A percentile compares a stretch with the other conserved stretches of the same genome.
Conservation (phyloP, 2,329 filamentous ascomycete genomes). For the Helicocarpus griseus region DNA sequence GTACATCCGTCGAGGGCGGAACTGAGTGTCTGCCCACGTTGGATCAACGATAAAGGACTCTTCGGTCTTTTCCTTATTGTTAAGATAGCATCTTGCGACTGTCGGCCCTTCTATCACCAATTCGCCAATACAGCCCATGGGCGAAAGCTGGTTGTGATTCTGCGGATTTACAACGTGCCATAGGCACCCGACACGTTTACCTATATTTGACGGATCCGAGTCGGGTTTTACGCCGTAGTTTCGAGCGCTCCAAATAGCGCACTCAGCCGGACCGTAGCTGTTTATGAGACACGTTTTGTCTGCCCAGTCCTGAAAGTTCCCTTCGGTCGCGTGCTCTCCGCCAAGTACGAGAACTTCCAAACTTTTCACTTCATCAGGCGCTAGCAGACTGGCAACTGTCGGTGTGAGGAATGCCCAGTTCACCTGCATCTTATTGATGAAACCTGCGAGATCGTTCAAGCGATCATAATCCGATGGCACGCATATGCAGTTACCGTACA, state of each 20-base stretch:
- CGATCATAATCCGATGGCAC: slow-evolving; percentile 63
- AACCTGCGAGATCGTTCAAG: slow-evolving; percentile 59
- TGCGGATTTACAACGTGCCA: slow-evolving; percentile 22
- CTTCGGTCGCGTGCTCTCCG: slow-evolving; percentile 67
- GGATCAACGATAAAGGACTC: slow-evolving; percentile 60
- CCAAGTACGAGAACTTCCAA: slow-evolving; percentile 71
- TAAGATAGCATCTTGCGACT: slow-evolving; percentile 69
- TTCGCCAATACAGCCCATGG: slow-evolving; percentile 61
- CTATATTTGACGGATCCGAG: slow-evolving; percentile 9
- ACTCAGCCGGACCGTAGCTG: slow-evolving; percentile 72
- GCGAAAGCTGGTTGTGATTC: slow-evolving; percentile 26
- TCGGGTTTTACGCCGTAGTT: slow-evolving; percentile 2
- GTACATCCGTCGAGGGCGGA: slow-evolving; percentile 59
- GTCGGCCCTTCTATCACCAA: slow-evolving; percentile 71
- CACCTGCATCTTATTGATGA: slow-evolving; percentile 53
- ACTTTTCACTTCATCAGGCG: slow-evolving; percentile 56
- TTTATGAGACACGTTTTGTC: slow-evolving; percentile 56
- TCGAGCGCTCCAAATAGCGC: slow-evolving; percentile 16
- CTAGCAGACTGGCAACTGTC: slow-evolving; percentile 66
- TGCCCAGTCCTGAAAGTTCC: slow-evolving; percentile 61
- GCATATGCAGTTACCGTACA: slow-evolving; percentile 67
- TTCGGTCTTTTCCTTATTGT: slow-evolving; percentile 63
- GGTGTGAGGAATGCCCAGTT: slow-evolving; percentile 81
- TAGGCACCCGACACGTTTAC: slow-evolving; percentile 13
- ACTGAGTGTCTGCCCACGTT: slow-evolving; percentile 46